Evolutionary conservation across 352 stramenopile genomes (phyloP).

Genomic region (Phytophthora lateralis): DNA sequence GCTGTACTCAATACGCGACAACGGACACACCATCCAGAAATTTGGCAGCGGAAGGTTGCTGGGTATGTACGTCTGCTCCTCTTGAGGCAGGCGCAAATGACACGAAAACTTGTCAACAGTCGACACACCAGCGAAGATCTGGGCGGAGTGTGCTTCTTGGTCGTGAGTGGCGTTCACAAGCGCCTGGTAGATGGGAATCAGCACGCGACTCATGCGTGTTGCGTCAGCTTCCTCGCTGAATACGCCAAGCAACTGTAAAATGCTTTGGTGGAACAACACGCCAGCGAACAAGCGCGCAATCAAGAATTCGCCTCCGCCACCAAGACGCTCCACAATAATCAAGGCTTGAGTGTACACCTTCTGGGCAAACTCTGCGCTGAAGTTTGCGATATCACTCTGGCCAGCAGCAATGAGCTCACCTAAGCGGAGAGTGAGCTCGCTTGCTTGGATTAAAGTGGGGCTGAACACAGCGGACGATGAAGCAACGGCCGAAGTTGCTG

Average conservation of each 20-base stretch:
- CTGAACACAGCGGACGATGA: constrained; percentile 26
- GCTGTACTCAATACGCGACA: constrained; percentile 70
- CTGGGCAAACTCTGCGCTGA: constrained; percentile 34
- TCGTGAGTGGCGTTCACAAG: constrained; percentile 59
- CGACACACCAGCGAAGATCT: constrained; percentile 33
- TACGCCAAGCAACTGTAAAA: constrained; percentile 47
- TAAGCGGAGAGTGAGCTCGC: constrained; percentile 32
- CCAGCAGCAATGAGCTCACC: constrained; percentile 32
- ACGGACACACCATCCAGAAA: constrained; percentile 74
- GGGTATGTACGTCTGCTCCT: constrained; percentile 54
- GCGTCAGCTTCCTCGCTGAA: constrained; percentile 53
- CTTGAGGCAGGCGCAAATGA: constrained; percentile 62
- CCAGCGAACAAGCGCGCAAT: constrained; percentile 48
- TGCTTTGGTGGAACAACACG: constrained; percentile 52
- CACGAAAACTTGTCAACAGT: constrained; percentile 46
- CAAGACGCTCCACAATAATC: constrained; percentile 43
- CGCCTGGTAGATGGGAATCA: constrained; percentile 74
- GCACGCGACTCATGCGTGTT: constrained; percentile 48
- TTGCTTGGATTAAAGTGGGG: constrained; percentile 37
- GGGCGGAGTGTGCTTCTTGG: constrained; percentile 58
- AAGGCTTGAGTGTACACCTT: constrained; percentile 49
- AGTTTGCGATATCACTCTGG: constrained; percentile 5
- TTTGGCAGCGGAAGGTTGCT: constrained; percentile 66
- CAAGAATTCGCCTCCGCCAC: constrained; percentile 56
- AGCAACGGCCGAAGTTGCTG: constrained; percentile 13